Percentiles rank a stretch among this genome's conserved stretches.
These are phyloP conservation scores for Polygonum aviculare DNA, from an alignment of 148 eudicot genomes.

Conservation along the genomic window DNA sequence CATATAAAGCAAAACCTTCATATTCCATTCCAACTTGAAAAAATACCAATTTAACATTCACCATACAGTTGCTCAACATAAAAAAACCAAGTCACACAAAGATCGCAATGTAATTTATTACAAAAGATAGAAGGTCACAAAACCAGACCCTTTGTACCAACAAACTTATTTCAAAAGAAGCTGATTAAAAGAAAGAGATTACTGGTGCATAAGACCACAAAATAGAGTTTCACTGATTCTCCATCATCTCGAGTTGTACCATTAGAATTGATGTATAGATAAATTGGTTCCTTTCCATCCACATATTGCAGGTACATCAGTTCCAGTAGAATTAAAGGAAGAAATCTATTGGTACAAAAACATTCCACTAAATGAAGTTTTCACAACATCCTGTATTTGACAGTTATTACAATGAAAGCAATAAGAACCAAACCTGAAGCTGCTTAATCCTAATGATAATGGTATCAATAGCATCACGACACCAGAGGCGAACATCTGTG, in stretches of 20 bases:
- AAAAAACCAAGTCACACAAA: neutral
- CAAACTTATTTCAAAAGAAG: neutral
- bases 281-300: slow-evolving; percentile 79
- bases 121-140: neutral
- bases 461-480: slow-evolving; percentile 77
- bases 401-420: too few relatives aligned
- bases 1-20: slow-evolving; percentile 95
- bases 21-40: slow-evolving; percentile 74
- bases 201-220: neutral
- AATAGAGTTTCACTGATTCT: slow-evolving; percentile 61
- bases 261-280: slow-evolving; percentile 77
- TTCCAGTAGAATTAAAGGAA: slow-evolving; percentile 12
- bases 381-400: neutral
- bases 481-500: slow-evolving; percentile 95
- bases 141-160: neutral
- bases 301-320: slow-evolving; percentile 77
- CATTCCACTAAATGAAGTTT: neutral
- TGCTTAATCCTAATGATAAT: slow-evolving; percentile 18
- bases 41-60: neutral
- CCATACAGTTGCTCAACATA: neutral
- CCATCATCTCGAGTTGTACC: slow-evolving; percentile 88
- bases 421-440: too few relatives aligned
- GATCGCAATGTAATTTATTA: neutral
- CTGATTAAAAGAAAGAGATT: neutral
- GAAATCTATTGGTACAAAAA: neutral